phyloP scores from a whole-genome alignment of 176 grass and related monocot species.

The Oryza australiensis region DNA sequence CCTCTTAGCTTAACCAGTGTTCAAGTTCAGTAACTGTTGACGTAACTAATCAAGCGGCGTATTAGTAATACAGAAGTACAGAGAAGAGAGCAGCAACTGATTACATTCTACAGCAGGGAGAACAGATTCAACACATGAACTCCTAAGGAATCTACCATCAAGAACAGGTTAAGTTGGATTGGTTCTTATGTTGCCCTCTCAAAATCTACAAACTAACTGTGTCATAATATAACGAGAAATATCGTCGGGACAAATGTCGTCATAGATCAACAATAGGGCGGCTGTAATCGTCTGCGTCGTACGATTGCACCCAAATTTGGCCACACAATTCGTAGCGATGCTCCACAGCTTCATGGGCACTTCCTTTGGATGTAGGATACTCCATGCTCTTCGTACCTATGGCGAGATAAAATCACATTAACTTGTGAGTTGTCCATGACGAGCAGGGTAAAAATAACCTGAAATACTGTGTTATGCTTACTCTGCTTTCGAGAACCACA shows the following conservation, averaged over 20 bases:
- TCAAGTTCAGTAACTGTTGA: neutral
- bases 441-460: neutral
- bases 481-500: conserved; percentile 99
- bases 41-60: neutral
- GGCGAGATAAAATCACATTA: neutral
- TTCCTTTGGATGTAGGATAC: conserved; percentile 98
- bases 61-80: conserved; percentile 10
- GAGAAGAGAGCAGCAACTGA: neutral
- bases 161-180: neutral
- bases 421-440: neutral
- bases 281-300: neutral
- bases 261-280: conserved; percentile 1
- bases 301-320: neutral
- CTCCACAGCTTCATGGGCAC: conserved; percentile 64
- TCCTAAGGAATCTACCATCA: conserved; percentile 20
- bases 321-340: neutral
- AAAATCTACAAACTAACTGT: conserved; percentile 34
- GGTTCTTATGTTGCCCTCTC: neutral
- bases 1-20: neutral
- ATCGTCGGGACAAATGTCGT: neutral
- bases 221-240: conserved; percentile 18
- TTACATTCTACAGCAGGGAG: conserved; percentile 1
- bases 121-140: conserved; percentile 18
- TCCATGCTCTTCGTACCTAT: conserved; percentile 95
- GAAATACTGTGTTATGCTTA: conserved; percentile 46